Evolutionary conservation across 1,139 yeast genomes (phyloP).

Genomic region (Hyphopichia fennica): DNA sequence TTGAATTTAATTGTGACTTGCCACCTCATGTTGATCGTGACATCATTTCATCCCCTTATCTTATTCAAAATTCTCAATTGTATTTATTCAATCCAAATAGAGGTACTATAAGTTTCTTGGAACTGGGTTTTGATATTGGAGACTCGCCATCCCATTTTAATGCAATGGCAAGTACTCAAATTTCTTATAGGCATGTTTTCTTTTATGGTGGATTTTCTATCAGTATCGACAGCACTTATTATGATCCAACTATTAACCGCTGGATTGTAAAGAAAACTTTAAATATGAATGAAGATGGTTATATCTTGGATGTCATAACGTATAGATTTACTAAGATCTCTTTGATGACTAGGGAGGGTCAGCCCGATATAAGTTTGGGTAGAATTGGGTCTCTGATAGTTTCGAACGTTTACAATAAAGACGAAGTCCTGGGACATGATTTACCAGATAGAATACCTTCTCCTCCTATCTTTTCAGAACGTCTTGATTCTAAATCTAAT

Average conservation of each 20-base stretch:
- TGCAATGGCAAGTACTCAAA: constrained; percentile 27
- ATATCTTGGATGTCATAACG: constrained; percentile 33
- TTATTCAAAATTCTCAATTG: constrained; percentile 29
- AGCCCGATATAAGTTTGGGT: constrained; percentile 15
- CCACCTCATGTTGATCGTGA: constrained; percentile 42
- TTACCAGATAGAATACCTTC: constrained; percentile 11
- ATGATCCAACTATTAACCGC: constrained; percentile 23
- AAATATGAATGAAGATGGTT: constrained; percentile 36
- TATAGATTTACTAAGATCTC: constrained; percentile 31
- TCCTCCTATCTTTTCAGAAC: constrained; percentile 7
- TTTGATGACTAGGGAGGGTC: constrained; percentile 16
- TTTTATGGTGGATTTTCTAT: constrained; percentile 45
- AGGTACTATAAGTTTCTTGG: constrained; percentile 34
- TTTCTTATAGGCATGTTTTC: constrained; percentile 38
- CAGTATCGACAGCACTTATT: constrained; percentile 20
- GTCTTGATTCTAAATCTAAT: background rate
- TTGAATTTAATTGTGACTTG: constrained; percentile 38
- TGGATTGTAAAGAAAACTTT: constrained; percentile 40
- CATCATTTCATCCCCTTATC: constrained; percentile 36
- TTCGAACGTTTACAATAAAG: constrained; percentile 18
- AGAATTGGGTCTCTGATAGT: constrained; percentile 25
- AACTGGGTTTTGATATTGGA: constrained; percentile 15
- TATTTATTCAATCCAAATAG: constrained; percentile 31
- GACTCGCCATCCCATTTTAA: constrained; percentile 30
- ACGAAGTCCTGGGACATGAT: constrained; percentile 7